Conservation (phyloP, 345 rosid species). For the Populus nigra region DNA sequence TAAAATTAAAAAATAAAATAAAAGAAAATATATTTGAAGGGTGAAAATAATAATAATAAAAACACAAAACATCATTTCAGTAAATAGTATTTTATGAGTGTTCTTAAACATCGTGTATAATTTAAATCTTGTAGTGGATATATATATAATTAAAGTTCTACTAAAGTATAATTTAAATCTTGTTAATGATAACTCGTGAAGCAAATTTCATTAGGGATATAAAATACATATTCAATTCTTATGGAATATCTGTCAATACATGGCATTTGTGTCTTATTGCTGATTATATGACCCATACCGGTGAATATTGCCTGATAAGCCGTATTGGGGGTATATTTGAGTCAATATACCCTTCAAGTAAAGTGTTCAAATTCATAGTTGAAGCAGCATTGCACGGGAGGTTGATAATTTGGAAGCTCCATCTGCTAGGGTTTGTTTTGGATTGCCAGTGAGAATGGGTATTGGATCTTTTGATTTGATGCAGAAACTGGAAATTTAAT, state of each 20-base stretch:
- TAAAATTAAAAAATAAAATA: too few relatives aligned
- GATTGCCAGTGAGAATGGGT: slow-evolving; percentile 84
- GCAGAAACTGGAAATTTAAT: slow-evolving; percentile 58
- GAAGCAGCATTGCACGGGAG: slow-evolving; percentile 72
- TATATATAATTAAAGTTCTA: too few relatives aligned
- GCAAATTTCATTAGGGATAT: slow-evolving; percentile 58
- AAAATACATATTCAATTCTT: slow-evolving; percentile 70
- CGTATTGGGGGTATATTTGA: slow-evolving; percentile 84
- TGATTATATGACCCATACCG: slow-evolving; percentile 83
- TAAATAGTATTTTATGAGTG: too few relatives aligned
- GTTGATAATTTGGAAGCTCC: slow-evolving; percentile 41
- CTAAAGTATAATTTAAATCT: too few relatives aligned
- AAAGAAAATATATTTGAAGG: too few relatives aligned
- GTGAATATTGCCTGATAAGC: slow-evolving; percentile 85
- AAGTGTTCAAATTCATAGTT: slow-evolving; percentile 84
- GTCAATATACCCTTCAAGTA: slow-evolving; percentile 69
- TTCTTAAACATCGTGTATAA: too few relatives aligned
- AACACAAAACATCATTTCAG: too few relatives aligned
- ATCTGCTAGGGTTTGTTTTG: slow-evolving; percentile 84
- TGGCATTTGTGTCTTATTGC: slow-evolving; percentile 82
- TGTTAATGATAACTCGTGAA: too few relatives aligned
- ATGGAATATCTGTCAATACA: slow-evolving; percentile 70
- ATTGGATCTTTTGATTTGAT: slow-evolving; percentile 86
- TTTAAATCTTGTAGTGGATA: too few relatives aligned
- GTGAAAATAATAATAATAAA: too few relatives aligned